A percentile compares a stretch with the other conserved stretches of the same genome.
Conservation (phyloP, 208 protist genomes). For the Acanthamoeba lenticulata region DNA sequence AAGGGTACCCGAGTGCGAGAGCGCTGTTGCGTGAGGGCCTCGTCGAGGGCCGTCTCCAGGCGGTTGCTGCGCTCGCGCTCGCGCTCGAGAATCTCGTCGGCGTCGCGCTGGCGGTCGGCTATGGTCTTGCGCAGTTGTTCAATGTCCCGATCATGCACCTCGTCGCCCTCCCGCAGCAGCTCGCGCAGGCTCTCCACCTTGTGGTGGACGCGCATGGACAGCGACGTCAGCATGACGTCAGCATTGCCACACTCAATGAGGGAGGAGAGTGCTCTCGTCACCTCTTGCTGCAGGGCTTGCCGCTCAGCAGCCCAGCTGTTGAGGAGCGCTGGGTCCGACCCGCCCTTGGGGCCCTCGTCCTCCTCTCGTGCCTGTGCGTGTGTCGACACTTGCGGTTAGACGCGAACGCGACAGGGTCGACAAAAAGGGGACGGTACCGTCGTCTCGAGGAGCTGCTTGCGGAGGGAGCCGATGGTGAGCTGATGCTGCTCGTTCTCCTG, state of each 20-base stretch:
- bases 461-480: not conserved
- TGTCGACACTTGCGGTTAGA: no score
- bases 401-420: no score
- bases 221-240: no score
- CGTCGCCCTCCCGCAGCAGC: not conserved
- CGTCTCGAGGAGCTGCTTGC: not conserved
- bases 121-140: not conserved
- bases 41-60: not conserved
- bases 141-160: not conserved
- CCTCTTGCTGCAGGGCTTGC: not conserved
- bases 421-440: no score
- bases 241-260: no score
- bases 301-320: not conserved
- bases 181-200: conserved; percentile 18
- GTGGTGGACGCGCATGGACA: no score
- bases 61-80: not conserved
- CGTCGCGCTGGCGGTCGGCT: not conserved
- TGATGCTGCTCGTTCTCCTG: not conserved
- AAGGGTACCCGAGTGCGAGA: not conserved
- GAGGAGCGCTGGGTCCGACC: not conserved
- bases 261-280: not conserved
- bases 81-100: not conserved
- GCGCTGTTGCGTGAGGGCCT: not conserved
- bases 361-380: not conserved
- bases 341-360: not conserved